Percentiles rank a stretch among this genome's conserved stretches.
phyloP scores from a whole-genome alignment of 2,329 filamentous ascomycete genomes.

The Stachybotrys chartarum region DNA sequence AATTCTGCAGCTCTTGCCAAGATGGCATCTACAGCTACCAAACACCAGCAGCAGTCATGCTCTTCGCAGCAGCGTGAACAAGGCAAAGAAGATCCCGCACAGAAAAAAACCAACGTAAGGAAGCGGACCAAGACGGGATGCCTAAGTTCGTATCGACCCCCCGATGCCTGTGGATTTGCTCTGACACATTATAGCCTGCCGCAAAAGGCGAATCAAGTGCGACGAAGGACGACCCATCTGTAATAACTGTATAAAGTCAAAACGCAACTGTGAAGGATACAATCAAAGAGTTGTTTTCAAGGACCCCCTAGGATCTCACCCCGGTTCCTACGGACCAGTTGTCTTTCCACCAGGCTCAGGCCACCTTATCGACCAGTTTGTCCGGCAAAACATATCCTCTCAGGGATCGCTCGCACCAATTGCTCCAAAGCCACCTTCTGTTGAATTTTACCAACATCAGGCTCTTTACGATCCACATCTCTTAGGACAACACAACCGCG shows the following conservation, averaged over 20 bases:
- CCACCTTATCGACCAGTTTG: conserved; percentile 14
- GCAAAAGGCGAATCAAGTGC: conserved; percentile 93
- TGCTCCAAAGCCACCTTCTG: conserved; percentile 42
- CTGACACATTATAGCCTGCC: conserved; percentile 58
- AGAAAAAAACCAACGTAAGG: conserved; percentile 42
- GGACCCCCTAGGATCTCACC: conserved; percentile 44
- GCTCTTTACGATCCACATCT: conserved; percentile 4
- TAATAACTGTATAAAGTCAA: conserved; percentile 80
- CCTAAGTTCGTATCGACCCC: conserved; percentile 55
- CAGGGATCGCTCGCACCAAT: conserved; percentile 33
- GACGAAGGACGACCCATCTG: conserved; percentile 82
- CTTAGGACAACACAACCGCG: background rate
- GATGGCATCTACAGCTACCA: conserved; percentile 10
- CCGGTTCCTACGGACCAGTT: conserved; percentile 35
- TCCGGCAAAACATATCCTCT: conserved; percentile 30
- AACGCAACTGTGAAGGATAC: conserved; percentile 77
- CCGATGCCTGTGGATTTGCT: conserved; percentile 1
- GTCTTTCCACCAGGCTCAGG: conserved; percentile 35
- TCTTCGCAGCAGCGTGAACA: conserved; percentile 25
- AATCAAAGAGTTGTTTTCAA: conserved; percentile 78
- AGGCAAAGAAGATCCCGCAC: conserved; percentile 32
- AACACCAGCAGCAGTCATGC: conserved; percentile 17
- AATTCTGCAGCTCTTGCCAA: background rate
- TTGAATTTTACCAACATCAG: conserved; percentile 13
- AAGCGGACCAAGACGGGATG: conserved; percentile 90